Base-by-base conservation (phyloP, 495 filamentous ascomycete genomes). In the Bathelium albidoporum region DNA sequence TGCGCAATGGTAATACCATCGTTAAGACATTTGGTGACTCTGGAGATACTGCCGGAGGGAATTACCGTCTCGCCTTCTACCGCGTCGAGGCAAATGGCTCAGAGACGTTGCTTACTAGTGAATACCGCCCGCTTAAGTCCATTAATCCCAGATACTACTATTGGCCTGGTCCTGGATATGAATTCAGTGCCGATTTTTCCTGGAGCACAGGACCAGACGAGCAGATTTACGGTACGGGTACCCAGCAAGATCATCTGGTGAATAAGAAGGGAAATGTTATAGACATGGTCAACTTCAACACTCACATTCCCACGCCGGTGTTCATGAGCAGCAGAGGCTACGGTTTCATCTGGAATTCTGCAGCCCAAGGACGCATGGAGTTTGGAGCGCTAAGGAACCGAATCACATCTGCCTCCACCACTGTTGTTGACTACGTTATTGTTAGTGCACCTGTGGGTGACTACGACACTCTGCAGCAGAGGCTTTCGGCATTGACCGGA, bases 231-330 rank as follows among this genome's bases (percentile, higher is more conserved):
- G 62, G 62, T 2, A 64, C 62, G 2, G 62, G 62, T 36, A 64
- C 62, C 18, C 62, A 64, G 43, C 62, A 64, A 41, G 62, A 64
- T 22, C 62, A 64, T 29, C 28, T 60, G 28, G 43, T 64, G 16
- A 61, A 60, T n/a, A 64, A 64, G 58, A 64, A 64, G 28, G 62
- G 62, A 18, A n/a, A 32, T 3, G 58, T 58, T 20, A 64, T 64
- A n/a, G 62, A 64, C 52, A 53, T 64, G 24, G 39, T 64, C 58
- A 64, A 64, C 58, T 64, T 64, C 58, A 64, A 64, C 55, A 59
- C 62, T 18, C 58, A 64, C 26, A 55, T 64, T 29, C 62, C 62
- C 5, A 64, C 62, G 32, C 62, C 62, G 18, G 20, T 64, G 20
- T 64, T 64, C 55, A 64, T 64, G 62, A 58, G 45, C 31, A 64